Base-by-base conservation (phyloP, 2,329 filamentous ascomycete genomes). In the Penicillium glabrum region DNA sequence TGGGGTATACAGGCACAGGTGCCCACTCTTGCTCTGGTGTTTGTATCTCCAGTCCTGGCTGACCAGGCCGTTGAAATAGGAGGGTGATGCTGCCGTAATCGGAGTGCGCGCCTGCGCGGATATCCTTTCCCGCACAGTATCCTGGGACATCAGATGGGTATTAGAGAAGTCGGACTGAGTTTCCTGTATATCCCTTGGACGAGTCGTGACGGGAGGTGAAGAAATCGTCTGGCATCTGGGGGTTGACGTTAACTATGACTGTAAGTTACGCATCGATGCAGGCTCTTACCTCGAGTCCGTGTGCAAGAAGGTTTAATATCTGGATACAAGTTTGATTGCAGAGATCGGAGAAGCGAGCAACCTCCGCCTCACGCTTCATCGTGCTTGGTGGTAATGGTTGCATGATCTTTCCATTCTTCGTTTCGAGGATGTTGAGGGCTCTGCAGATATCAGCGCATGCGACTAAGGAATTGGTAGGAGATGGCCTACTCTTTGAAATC, bases 21-120 rank as follows among this genome's bases (percentile, higher is more conserved):
- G 55, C 46, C 50, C 50, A 57, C 14, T 27, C n/a, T 27, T 31
- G 11, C 13, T 51, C 46, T 10, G 51, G 27, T 5, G 50, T 54
- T 9, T 46, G 39, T 11, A 57, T 57, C 16, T 57, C 55, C 14
- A 57, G 16, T n/a, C 55, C 55, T 3, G 50, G 50, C 11, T 57
- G 50, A 3, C 55, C 55, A 3, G 45, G 27, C 3, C 39, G 31
- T 19, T 57, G 55, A 26, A 57, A 57, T 4, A 57, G 26, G 3
- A 57, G 41, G 1, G 55, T 57, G 19, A 57, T 39, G n/a, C 55
- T 53, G 16, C 55, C 55, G n/a, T 53, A 53, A 24, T 57, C 55
- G 6, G 55, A 53, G 44, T 57, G 55, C 3, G 50, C 51, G 8
- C 55, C 55, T n/a, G 55, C 55, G 10, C 55, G 54, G 21, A 57